Evolutionary conservation across 139 green algal species (phyloP), one percentile per base, ranked within the genome.

Genomic region (Chlorella vulgaris): DNA sequence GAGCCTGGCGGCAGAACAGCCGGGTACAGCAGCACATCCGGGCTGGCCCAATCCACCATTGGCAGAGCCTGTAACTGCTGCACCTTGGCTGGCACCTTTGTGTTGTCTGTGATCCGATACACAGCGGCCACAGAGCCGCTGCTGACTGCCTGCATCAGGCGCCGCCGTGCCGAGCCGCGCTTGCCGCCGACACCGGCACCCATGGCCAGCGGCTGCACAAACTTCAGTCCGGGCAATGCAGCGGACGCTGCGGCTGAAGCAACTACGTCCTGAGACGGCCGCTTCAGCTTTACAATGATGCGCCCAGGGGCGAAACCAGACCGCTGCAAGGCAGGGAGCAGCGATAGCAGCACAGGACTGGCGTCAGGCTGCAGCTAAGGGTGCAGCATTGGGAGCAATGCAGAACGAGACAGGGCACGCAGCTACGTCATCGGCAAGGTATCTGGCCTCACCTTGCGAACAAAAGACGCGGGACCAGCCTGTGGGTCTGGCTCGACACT

Each of bases 11-110:
- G 68, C 22, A 75, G 39, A 38, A 75, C 68, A 13, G 5, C 22
- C 6, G 42, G 42, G 68, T 61, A 40, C 0, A 75, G 26, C 1
- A 75, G 4, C 7, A 26, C 10, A 26, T 75, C 68, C 0, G 68
- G 68, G 40, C 36, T 38, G 26, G 68, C 68, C 68, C 68, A 75
- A 10, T 40, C 68, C 68, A 75, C 68, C 1, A 29, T n/a, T 63
- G 69, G 69, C 42, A 76, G 28, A n/a, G 39, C 28, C 29, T 10
- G 1, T 4, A 76, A 13, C 69, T 76, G 69, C 2, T 26, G 39
- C 43, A 76, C 10, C 42, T 76, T 76, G n/a, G 42, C 42, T 26
- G n/a, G 26, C n/a, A 63, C 69, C 7, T n/a, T 62, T 8, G 22
- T 76, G 43, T 42, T 42, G n/a, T 76, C 69, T 15, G 26, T 39